Base-by-base conservation (phyloP, 2,329 filamentous ascomycete genomes). In the Trichoderma citrinoviride region DNA sequence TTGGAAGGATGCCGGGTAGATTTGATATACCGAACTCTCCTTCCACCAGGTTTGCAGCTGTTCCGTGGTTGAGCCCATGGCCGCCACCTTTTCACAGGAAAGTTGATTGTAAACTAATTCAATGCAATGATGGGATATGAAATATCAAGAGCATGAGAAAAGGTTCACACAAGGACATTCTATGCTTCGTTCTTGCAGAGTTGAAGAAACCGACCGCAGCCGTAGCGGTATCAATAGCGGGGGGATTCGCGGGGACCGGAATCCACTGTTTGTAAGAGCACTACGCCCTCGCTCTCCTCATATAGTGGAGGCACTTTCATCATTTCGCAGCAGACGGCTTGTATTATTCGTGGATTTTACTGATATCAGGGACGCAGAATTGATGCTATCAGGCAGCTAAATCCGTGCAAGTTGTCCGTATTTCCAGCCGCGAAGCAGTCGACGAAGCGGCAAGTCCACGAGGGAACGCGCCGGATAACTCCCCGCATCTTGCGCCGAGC, bases 1-100 rank as follows among this genome's bases (percentile, higher is more conserved):
- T 67, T 85, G 81, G 76, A 87, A 87, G 27, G 82, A 85, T n/a
- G 85, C 81, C 2, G 85, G 84, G 71, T 87, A 88, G 67, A 88
- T 82, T 68, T 88, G 84, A 71, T 88, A 88, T 23, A 87, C 83
- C 10, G 82, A 79, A 57, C 79, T 81, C 72, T 87, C 83, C 69
- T 87, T 86, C 85, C 85, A 87, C 85, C 85, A 87, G 17, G 73
- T 71, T 37, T 73, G 72, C 8, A 67, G 67, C 58, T 72, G 73
- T 41, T 74, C 66, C 27, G 53, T 67, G 43, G 63, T 52, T 27
- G 62, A 67, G 3, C 67, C 68, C 73, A 76, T 75, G 55, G 14
- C 69, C 64, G 27, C 5, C 8, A 25, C 19, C 23, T 25, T 46
- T n/a, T 46, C 15, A 37, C 14, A 3, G 14, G 12, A 12, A 14